Evolutionary conservation across 805 yeast species (phyloP).

Genomic region (Isabelozyma heimii): DNA sequence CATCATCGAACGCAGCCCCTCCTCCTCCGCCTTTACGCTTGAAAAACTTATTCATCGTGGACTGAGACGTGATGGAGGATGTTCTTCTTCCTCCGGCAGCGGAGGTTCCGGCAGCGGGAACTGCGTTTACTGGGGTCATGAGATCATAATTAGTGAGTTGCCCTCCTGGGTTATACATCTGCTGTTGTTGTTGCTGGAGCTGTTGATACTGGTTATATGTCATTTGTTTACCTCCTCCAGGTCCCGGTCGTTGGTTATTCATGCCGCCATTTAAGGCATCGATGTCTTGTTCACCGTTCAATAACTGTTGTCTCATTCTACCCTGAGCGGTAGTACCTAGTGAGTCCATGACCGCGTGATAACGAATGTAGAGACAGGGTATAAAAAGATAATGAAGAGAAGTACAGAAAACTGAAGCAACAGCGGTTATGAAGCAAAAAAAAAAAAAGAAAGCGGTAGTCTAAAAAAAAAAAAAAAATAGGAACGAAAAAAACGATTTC

Average conservation of each 20-base stretch:
- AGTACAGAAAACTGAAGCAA: too few relatives aligned
- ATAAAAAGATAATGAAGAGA: neutral
- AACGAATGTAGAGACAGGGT: neutral
- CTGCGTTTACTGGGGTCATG: conserved; percentile 19
- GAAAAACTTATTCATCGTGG: conserved; percentile 43
- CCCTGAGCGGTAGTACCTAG: conserved; percentile 11
- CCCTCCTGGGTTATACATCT: neutral
- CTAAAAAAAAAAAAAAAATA: neutral
- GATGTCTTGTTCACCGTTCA: conserved; percentile 28
- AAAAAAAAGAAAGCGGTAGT: neutral
- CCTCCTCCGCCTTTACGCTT: conserved; percentile 29
- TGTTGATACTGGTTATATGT: conserved; percentile 5
- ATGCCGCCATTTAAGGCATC: conserved; percentile 14
- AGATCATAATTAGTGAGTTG: conserved; percentile 21
- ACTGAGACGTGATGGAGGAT: conserved; percentile 37
- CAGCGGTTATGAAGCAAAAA: neutral
- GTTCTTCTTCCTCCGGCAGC: conserved; percentile 21
- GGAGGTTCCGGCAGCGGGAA: conserved; percentile 3
- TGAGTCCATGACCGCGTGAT: neutral
- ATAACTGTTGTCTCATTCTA: conserved; percentile 30
- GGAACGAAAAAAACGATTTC: neutral
- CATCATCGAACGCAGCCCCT: conserved; percentile 32
- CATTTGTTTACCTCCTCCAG: neutral
- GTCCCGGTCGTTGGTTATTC: conserved; percentile 7
- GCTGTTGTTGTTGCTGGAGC: neutral